Conservation (phyloP, 2,329 filamentous ascomycete genomes). For the Cladophialophora exuberans region DNA sequence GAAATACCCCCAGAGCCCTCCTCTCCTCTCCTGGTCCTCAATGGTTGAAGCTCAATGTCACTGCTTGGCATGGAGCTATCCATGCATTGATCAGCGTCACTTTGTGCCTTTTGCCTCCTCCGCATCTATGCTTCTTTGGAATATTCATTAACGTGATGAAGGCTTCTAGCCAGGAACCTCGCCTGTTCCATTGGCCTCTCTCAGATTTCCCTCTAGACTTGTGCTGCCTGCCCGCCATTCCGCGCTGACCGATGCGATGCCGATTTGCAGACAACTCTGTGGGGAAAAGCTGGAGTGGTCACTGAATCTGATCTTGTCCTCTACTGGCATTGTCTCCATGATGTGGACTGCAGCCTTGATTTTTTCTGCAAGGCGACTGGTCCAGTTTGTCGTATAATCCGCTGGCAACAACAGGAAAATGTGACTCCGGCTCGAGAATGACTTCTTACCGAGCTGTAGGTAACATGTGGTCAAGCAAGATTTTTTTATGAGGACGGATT, state of each 20-base stretch:
- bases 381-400: not conserved
- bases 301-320: not conserved
- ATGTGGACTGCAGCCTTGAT: not conserved
- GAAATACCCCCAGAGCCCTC: not conserved
- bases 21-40: not conserved
- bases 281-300: constrained; percentile 8
- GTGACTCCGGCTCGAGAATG: not conserved
- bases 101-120: constrained; percentile 12
- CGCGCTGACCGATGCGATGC: not conserved
- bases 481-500: too few relatives aligned
- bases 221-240: constrained; percentile 5
- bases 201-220: not conserved
- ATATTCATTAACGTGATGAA: not conserved
- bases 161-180: constrained; percentile 12
- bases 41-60: constrained; percentile 8
- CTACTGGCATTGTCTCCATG: not conserved
- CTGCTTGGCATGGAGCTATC: constrained; percentile 11
- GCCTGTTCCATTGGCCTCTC: constrained; percentile 3
- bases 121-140: constrained; percentile 11
- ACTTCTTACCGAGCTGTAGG: not conserved
- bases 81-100: constrained; percentile 8
- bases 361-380: constrained; percentile 1
- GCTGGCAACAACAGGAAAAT: not conserved
- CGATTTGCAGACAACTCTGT: constrained; percentile 2
- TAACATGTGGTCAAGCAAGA: constrained; percentile 7